Evolutionary conservation across 2,329 filamentous ascomycete genomes (phyloP), one percentile per base, ranked within the genome.

Genomic region (Xylariaceae sp.): DNA sequence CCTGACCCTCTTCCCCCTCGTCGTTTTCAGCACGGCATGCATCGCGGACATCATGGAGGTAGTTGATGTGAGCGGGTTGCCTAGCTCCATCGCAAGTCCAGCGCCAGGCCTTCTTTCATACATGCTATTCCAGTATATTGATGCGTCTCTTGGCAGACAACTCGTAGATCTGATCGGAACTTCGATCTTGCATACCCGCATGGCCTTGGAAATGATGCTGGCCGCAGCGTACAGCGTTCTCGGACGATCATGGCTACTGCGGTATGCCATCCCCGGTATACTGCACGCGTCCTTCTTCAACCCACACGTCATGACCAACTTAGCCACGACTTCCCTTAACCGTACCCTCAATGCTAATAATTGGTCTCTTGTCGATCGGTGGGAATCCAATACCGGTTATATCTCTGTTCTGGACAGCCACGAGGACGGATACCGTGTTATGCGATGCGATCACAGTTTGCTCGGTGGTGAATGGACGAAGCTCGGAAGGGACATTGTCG

Each of bases 361-460:
- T 13, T 97, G 88, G 82, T 82, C 84, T 1, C 75, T 97, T 1
- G 72, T 97, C 50, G 92, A 92, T 52, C 86, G 94, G 9, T 81
- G 84, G 65, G 94, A 97, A 74, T 96, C 92, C 0, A 74, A 88
- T 53, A 97, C 94, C 0, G 94, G 94, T 5, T 97, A 99, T 70
- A 80, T 99, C 49, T 96, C 93, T 0, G 90, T 99, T 1, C 72
- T 97, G 30, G 90, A 99, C 66, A 94, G 86, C 71, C 71, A 80
- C 6, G 75, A 86, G 4, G 79, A 84, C 45, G 83, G 86, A 1
- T 97, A 90, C 74, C 84, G 92, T 1, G 85, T 92, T 13, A 84
- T 99, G 80, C 85, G 94, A 61, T 97, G 92, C 72, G 94, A 97
- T 69, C 94, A 99, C 73, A 96, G 92, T 69, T 80, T 99, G 37